Percentiles rank a stretch among this genome's conserved stretches.
Conservation (phyloP, 768 basidiomycete genomes). For the Mycena metata region DNA sequence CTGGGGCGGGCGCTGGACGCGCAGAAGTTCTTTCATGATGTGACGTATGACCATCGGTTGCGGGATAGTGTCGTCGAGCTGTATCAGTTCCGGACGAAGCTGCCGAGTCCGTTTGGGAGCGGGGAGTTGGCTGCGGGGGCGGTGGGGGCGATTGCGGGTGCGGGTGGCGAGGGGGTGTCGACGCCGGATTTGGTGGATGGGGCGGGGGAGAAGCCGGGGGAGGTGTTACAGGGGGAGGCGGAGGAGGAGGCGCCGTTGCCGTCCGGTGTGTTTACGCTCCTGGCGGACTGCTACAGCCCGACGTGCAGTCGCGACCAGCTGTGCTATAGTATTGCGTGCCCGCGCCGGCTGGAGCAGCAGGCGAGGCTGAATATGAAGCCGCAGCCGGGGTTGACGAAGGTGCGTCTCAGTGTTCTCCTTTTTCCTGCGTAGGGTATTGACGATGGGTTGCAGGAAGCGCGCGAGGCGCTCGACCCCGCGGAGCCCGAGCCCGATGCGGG, state of each 20-base stretch:
- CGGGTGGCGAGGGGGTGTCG: constrained; percentile 72
- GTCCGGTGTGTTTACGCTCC: constrained; percentile 93
- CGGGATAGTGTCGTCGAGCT: constrained; percentile 90
- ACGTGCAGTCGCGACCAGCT: constrained; percentile 94
- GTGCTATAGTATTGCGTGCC: constrained; percentile 99
- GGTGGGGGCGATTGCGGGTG: constrained; percentile 74
- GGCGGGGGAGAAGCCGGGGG: constrained; percentile 37
- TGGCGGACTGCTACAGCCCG: constrained; percentile 98
- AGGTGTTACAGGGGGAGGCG: constrained; percentile 40
- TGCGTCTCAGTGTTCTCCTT: constrained; percentile 7
- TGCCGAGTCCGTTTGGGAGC: constrained; percentile 88
- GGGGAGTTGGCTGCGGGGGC: constrained; percentile 68
- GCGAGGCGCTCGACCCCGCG: constrained; percentile 30
- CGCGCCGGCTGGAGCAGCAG: constrained; percentile 93
- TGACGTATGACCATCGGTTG: constrained; percentile 97
- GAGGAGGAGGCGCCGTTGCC: constrained; percentile 81
- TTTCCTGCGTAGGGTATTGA: neutral
- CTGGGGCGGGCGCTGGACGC: constrained; percentile 97
- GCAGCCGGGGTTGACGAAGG: constrained; percentile 86
- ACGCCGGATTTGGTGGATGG: constrained; percentile 48
- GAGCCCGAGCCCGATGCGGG: constrained; percentile 58
- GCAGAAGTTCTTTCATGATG: constrained; percentile 99
- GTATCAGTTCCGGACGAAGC: constrained; percentile 91
- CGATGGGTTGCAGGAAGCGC: constrained; percentile 25
- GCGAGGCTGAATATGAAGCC: constrained; percentile 95